Conservation (phyloP, 2,329 filamentous ascomycete genomes). For the Arthrobotrys sinensis region DNA sequence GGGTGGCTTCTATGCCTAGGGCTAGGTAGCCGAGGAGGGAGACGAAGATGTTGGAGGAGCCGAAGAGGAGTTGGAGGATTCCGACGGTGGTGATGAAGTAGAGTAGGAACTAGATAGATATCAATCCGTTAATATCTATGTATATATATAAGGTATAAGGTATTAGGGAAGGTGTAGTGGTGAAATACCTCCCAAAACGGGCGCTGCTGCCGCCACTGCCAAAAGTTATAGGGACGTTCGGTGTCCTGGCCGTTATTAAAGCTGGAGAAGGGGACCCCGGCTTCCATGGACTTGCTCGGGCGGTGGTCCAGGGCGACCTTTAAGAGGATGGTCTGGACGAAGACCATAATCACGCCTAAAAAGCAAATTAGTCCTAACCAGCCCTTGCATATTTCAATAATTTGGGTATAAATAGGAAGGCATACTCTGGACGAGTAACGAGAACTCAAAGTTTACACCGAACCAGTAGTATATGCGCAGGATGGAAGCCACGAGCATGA, state of each 20-base stretch:
- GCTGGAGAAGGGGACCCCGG: conserved; percentile 43
- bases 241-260: conserved; percentile 21
- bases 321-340: conserved; percentile 75
- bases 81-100: conserved; percentile 77
- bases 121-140: too few species aligned
- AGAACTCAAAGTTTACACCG: conserved; percentile 76
- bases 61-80: conserved; percentile 78
- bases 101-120: conserved; percentile 73
- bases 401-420: not conserved
- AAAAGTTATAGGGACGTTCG: conserved; percentile 61
- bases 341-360: conserved; percentile 73
- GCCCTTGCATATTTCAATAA: not conserved
- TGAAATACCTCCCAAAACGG: conserved; percentile 74
- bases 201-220: conserved; percentile 62
- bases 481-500: conserved; percentile 79
- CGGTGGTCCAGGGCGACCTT: conserved; percentile 80
- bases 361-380: conserved; percentile 11
- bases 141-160: too few species aligned
- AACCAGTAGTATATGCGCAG: conserved; percentile 81
- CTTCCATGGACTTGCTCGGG: conserved; percentile 72
- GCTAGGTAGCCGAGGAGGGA: conserved; percentile 80
- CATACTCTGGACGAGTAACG: conserved; percentile 75
- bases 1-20: conserved; percentile 82
- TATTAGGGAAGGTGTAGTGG: not conserved
- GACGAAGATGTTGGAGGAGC: conserved; percentile 76